A percentile compares a stretch with the other conserved stretches of the same genome.
phyloP scores from a whole-genome alignment of 2,329 filamentous ascomycete genomes.

The Fusarium sp. region DNA sequence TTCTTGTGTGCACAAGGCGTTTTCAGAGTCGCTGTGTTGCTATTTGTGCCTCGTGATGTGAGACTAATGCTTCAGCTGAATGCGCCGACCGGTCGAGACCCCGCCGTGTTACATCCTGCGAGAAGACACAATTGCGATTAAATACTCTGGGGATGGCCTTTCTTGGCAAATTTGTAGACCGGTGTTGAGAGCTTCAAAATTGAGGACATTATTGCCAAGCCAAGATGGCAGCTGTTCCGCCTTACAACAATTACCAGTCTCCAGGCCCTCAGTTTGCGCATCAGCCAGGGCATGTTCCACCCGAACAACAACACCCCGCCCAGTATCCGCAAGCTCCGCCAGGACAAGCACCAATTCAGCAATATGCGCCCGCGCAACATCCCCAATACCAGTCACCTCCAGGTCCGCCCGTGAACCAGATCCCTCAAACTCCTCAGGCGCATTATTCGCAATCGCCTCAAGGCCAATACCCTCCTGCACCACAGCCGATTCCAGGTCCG shows the following conservation, averaged over 20 bases:
- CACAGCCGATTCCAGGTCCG: neutral
- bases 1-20: constrained; percentile 12
- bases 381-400: neutral
- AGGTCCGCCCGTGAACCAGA: neutral
- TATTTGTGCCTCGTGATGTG: constrained; percentile 31
- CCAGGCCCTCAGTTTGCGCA: neutral
- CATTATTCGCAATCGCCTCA: neutral
- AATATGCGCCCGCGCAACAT: neutral
- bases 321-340: neutral
- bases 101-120: neutral
- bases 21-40: neutral
- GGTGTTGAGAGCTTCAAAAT: neutral
- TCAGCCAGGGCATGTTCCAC: neutral
- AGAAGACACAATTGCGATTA: constrained; percentile 10
- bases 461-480: neutral
- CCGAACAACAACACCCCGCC: neutral
- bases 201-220: neutral
- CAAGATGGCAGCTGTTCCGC: constrained; percentile 18
- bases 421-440: neutral
- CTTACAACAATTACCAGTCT: constrained; percentile 17
- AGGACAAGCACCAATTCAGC: neutral
- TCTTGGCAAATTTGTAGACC: neutral
- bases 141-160: fast-evolving
- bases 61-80: constrained; percentile 36
- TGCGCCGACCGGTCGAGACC: constrained; percentile 37